phyloP scores from a whole-genome alignment of 73 alveolate species.

The Paramecium caudatum region DNA sequence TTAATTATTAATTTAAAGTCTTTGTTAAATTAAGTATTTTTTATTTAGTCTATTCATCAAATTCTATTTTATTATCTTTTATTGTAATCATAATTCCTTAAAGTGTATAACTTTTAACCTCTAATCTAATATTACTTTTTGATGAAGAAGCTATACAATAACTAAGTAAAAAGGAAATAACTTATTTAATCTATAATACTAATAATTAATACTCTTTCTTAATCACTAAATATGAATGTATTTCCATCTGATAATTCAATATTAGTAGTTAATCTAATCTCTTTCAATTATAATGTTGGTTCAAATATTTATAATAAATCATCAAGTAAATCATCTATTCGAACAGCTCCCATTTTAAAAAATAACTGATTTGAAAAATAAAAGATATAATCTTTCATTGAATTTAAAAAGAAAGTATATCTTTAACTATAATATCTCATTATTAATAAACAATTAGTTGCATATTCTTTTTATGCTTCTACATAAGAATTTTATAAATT shows the following conservation, averaged over 20 bases:
- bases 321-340: constrained; percentile 6
- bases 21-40: background rate
- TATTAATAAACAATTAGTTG: background rate
- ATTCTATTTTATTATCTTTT: constrained; percentile 10
- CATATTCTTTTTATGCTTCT: background rate
- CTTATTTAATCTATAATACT: constrained; percentile 3
- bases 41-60: constrained; percentile 6
- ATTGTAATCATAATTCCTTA: constrained; percentile 9
- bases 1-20: background rate
- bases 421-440: constrained; percentile 15
- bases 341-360: background rate
- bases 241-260: background rate
- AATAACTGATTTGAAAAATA: constrained; percentile 5
- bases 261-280: background rate
- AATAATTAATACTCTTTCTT: background rate
- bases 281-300: background rate
- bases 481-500: no score
- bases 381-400: constrained; percentile 11
- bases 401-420: background rate
- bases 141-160: background rate
- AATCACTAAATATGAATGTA: constrained; percentile 7
- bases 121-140: background rate
- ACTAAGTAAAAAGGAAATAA: background rate
- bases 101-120: background rate
- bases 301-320: constrained; percentile 5